Conservation (phyloP, 306 rosid genomes). For the Crataegus laevigata region DNA sequence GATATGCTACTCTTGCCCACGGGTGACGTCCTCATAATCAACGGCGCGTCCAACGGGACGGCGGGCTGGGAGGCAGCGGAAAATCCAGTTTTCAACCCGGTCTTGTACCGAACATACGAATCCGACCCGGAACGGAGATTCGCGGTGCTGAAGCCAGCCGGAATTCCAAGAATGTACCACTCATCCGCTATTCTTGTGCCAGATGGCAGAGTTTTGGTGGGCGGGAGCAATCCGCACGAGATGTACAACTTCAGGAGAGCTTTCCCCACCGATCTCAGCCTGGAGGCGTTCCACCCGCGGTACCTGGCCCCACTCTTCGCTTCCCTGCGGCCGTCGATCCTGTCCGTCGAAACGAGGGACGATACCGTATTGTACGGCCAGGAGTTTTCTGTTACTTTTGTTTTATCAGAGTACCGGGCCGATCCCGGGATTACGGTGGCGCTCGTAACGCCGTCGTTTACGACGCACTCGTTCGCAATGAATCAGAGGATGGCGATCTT, state of each 20-base stretch:
- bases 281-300: conserved; percentile 52
- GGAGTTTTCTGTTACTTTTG: conserved; percentile 34
- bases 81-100: conserved; percentile 44
- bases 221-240: conserved; percentile 74
- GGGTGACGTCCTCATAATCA: conserved; percentile 51
- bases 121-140: conserved; percentile 20
- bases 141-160: conserved; percentile 31
- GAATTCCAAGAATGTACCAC: conserved; percentile 57
- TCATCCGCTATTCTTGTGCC: conserved; percentile 55
- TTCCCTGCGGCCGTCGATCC: conserved; percentile 29
- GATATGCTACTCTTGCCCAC: conserved; percentile 63
- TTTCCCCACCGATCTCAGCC: conserved; percentile 58
- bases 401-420: not conserved
- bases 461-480: conserved; percentile 59
- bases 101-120: conserved; percentile 33
- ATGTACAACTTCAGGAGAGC: conserved; percentile 41
- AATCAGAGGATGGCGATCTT: conserved; percentile 70
- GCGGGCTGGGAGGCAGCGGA: conserved; percentile 63
- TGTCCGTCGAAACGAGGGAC: conserved; percentile 22
- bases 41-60: conserved; percentile 64
- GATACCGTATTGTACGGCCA: conserved; percentile 28
- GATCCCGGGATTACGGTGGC: conserved; percentile 12
- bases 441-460: conserved; percentile 55
- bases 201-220: conserved; percentile 65
- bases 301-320: conserved; percentile 29